Conservation (phyloP, 176 grass and related monocot genomes). For the Bothriochloa decipiens region DNA sequence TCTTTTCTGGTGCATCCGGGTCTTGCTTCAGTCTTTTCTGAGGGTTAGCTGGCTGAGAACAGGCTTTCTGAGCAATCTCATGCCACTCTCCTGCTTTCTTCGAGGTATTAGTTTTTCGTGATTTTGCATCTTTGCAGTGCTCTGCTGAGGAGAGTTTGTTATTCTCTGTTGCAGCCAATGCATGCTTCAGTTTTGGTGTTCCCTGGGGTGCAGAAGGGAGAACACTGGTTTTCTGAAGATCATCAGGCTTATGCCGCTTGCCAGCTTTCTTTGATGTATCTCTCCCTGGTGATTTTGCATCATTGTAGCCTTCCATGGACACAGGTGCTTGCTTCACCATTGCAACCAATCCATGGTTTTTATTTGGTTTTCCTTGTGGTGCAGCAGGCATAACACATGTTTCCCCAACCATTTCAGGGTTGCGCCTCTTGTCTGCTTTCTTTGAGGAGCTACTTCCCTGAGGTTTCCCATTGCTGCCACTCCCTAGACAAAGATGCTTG, state of each 20-base stretch:
- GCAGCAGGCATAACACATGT: too few species aligned
- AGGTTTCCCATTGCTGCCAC: too few species aligned
- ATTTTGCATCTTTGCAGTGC: not conserved
- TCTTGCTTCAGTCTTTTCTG: conserved; percentile 18
- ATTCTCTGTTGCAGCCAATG: not conserved
- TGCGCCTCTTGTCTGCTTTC: too few species aligned
- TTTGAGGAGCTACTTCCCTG: too few species aligned
- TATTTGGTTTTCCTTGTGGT: too few species aligned
- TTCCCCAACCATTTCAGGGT: too few species aligned
- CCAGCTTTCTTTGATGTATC: not conserved
- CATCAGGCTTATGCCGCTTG: conserved; percentile 1
- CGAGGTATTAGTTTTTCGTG: not conserved
- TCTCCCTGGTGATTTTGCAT: conserved; percentile 21
- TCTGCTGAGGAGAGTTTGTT: not conserved
- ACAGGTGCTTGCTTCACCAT: not conserved
- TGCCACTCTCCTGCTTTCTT: not conserved
- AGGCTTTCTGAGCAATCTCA: conserved; percentile 25
- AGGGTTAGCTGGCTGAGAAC: not conserved
- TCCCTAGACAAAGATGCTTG: too few species aligned
- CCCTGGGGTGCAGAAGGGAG: not conserved
- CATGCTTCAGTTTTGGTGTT: not conserved
- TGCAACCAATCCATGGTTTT: conserved; percentile 1
- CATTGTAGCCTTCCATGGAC: not conserved
- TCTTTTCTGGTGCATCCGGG: conserved; percentile 5
- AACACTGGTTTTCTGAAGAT: conserved; percentile 24